phyloP scores from a whole-genome alignment of 345 rosid species.

The Zanthoxylum bungeanum region DNA sequence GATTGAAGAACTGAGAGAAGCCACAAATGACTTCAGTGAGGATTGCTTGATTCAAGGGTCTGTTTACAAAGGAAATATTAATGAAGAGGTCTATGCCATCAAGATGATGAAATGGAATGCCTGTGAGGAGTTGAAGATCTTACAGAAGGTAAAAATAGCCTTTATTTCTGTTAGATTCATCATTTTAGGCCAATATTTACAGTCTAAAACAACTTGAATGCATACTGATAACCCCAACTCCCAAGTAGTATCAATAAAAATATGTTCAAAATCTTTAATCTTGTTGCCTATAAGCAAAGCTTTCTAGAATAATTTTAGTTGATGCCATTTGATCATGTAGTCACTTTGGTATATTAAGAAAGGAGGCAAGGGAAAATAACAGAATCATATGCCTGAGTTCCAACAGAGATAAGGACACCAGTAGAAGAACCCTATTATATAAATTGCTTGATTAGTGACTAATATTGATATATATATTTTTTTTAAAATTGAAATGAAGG shows the following conservation, averaged over 20 bases:
- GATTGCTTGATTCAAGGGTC: constrained; percentile 63
- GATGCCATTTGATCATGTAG: background rate
- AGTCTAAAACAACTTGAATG: background rate
- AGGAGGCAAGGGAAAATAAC: constrained; percentile 8
- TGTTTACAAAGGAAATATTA: constrained; percentile 52
- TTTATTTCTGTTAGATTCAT: constrained; percentile 8
- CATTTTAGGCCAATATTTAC: background rate
- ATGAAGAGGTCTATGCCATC: constrained; percentile 56
- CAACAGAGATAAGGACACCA: constrained; percentile 16
- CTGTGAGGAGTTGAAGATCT: constrained; percentile 65
- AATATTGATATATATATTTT: background rate
- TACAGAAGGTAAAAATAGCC: constrained; percentile 55
- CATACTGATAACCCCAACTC: background rate
- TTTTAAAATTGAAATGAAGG: constrained; percentile 8
- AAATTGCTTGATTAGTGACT: constrained; percentile 6
- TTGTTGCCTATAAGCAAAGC: background rate
- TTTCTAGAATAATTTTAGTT: background rate
- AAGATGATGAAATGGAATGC: constrained; percentile 82
- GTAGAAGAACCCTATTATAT: constrained; percentile 10
- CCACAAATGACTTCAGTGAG: constrained; percentile 47
- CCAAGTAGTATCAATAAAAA: background rate
- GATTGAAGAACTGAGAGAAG: constrained; percentile 56
- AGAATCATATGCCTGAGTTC: constrained; percentile 3
- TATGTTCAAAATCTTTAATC: background rate
- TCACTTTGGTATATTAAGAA: background rate